A percentile compares a stretch with the other conserved stretches of the same genome.
These are phyloP conservation scores for Saturnispora halmiae DNA, from an alignment of 805 yeast genomes.

Conservation along the genomic window DNA sequence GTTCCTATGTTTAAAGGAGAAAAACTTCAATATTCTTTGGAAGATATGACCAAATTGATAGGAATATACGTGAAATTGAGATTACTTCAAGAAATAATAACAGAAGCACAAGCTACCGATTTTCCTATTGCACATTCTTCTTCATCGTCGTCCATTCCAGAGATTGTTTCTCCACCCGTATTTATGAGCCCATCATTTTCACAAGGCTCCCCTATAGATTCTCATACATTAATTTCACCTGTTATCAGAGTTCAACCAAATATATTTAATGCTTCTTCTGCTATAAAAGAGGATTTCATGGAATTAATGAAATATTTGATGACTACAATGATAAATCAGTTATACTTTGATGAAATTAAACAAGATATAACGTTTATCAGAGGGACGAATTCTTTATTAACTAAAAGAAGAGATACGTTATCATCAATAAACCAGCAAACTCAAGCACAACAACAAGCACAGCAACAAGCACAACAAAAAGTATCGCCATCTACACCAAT, in stretches of 20 bases:
- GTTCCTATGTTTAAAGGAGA: constrained; percentile 43
- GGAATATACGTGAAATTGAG: constrained; percentile 27
- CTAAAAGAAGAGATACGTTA: constrained; percentile 11
- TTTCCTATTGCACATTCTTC: constrained; percentile 5
- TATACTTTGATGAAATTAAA: constrained; percentile 23
- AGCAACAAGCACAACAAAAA: no score
- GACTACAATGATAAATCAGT: constrained; percentile 19
- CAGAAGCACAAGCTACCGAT: neutral
- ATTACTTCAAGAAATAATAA: constrained; percentile 10
- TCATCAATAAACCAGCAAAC: constrained; percentile 1
- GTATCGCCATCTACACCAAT: no score
- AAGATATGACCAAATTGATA: constrained; percentile 45
- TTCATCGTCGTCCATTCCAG: constrained; percentile 9
- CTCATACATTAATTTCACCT: constrained; percentile 15
- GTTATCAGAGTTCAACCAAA: constrained; percentile 7
- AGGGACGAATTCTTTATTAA: constrained; percentile 25
- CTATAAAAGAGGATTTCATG: constrained; percentile 36
- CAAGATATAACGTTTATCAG: constrained; percentile 26
- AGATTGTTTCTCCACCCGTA: neutral
- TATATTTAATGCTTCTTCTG: constrained; percentile 23
- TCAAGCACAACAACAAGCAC: neutral
- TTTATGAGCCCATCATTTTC: neutral
- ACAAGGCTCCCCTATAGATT: constrained; percentile 6
- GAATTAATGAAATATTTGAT: constrained; percentile 39
- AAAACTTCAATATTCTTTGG: constrained; percentile 42